Evolutionary conservation across 495 filamentous ascomycete genomes (phyloP), one percentile per base, ranked within the genome.

Genomic region (Penicillium turbatum): DNA sequence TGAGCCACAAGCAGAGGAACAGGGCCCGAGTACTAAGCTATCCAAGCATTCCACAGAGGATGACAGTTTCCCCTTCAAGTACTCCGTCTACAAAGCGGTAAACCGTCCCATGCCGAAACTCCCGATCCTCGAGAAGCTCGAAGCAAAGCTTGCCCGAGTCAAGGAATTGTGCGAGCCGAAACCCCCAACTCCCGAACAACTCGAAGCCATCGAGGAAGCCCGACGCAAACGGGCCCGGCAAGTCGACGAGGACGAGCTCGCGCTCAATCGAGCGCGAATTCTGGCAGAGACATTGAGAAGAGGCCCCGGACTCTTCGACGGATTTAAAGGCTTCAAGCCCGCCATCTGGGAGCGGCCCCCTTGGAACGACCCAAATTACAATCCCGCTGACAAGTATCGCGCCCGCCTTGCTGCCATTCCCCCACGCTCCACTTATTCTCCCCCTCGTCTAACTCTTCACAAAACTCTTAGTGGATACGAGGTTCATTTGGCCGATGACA

Each of bases 191-290:
- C 54, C 66, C 16, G 49, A 61, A 32, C 62, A 70, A 24, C 24
- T 57, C 3, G 54, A 65, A 27, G 41, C 48, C 0, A 54, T 57
- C 3, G 62, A 57, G 15, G 51, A 57, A 51, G 52, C 52, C 11
- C 48, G 42, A 38, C 31, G 44, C 43, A 17, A 27, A 30, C 43
- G 31, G 1, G 27, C 60, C 15, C 67, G 57, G 32, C 65, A 71
- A 49, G 55, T 77, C 36, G 72, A 77, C 26, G 67, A 74, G 51
- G 74, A 77, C 38, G 74, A 77, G 48, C 54, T 77, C 6, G 62
- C 74, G 10, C 60, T 77, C 3, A 71, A 67, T 19, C 66, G 70
- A 6, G 74, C 74, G 10, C 72, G 74, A 3, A 77, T 77, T 15
- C 67, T 68, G 21, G 72, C 72, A 13, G 71, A 77, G 56, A 63